Percentiles rank a stretch among this genome's conserved stretches.
These are phyloP conservation scores for Arachis stenosperma DNA, from an alignment of 306 rosid genomes.

Conservation along the genomic window DNA sequence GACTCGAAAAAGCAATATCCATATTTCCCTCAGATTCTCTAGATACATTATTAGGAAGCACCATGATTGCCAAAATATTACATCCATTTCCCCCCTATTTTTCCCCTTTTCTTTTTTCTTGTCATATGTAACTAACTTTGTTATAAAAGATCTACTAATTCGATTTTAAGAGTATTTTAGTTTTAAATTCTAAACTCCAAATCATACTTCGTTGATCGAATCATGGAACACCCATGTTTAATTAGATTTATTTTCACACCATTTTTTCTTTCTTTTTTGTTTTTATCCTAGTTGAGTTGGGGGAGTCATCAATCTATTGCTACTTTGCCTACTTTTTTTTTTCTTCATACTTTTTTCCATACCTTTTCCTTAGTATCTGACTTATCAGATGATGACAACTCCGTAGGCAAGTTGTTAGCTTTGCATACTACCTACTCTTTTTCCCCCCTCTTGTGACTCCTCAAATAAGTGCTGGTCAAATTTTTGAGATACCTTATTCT, in stretches of 20 bases:
- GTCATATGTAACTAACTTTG: no score
- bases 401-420: slow-evolving; percentile 28
- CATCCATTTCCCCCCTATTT: slow-evolving; percentile 21
- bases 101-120: neutral
- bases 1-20: slow-evolving; percentile 42
- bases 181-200: no score
- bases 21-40: slow-evolving; percentile 36
- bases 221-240: no score
- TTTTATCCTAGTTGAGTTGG: neutral
- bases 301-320: slow-evolving; percentile 21
- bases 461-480: slow-evolving; percentile 1
- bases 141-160: no score
- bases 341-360: slow-evolving; percentile 1
- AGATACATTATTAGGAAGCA: slow-evolving; percentile 29
- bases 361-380: slow-evolving; percentile 1
- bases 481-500: neutral
- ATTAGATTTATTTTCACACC: no score
- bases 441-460: neutral
- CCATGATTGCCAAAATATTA: slow-evolving; percentile 28
- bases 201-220: no score
- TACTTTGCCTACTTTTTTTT: slow-evolving; percentile 39
- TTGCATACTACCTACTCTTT: neutral
- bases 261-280: no score
- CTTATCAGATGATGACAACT: slow-evolving; percentile 34
- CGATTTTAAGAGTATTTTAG: no score